A percentile compares a stretch with the other conserved stretches of the same genome.
Conservation (phyloP, 805 yeast species). For the Yamadazyma nakazawae region DNA sequence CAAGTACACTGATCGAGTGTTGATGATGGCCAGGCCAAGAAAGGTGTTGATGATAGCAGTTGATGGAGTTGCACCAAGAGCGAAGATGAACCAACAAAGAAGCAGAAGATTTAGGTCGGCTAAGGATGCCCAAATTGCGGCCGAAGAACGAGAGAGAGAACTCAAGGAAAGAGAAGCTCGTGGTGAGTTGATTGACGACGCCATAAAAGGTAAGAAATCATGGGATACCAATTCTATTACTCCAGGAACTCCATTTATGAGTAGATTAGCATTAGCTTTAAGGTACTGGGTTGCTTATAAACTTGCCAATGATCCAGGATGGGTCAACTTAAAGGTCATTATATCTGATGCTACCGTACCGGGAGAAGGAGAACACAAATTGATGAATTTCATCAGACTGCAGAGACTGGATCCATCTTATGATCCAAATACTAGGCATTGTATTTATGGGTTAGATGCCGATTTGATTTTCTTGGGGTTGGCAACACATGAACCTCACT, state of each 20-base stretch:
- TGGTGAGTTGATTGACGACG: conserved; percentile 75
- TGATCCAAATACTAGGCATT: conserved; percentile 91
- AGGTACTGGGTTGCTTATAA: conserved; percentile 93
- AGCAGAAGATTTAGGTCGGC: conserved; percentile 92
- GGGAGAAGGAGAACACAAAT: conserved; percentile 99
- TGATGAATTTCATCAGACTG: conserved; percentile 91
- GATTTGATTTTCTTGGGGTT: conserved; percentile 93
- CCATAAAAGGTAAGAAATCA: conserved; percentile 66
- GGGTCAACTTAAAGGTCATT: conserved; percentile 86
- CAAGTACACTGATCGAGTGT: conserved; percentile 86
- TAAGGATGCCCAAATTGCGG: conserved; percentile 78
- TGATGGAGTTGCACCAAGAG: conserved; percentile 99
- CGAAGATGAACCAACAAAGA: conserved; percentile 96
- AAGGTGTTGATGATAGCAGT: conserved; percentile 92
- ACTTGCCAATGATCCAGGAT: conserved; percentile 84
- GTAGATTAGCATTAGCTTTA: conserved; percentile 73
- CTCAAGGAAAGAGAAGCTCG: conserved; percentile 55
- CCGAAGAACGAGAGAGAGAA: conserved; percentile 64
- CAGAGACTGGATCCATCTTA: conserved; percentile 85
- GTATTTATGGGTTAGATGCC: conserved; percentile 96
- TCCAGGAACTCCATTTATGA: conserved; percentile 99
- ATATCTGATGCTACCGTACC: conserved; percentile 96
- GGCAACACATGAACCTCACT: conserved; percentile 98
- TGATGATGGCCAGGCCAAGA: conserved; percentile 92
- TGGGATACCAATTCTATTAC: conserved; percentile 98